Base-by-base conservation (phyloP, 306 rosid genomes). In the Sindora glabra region DNA sequence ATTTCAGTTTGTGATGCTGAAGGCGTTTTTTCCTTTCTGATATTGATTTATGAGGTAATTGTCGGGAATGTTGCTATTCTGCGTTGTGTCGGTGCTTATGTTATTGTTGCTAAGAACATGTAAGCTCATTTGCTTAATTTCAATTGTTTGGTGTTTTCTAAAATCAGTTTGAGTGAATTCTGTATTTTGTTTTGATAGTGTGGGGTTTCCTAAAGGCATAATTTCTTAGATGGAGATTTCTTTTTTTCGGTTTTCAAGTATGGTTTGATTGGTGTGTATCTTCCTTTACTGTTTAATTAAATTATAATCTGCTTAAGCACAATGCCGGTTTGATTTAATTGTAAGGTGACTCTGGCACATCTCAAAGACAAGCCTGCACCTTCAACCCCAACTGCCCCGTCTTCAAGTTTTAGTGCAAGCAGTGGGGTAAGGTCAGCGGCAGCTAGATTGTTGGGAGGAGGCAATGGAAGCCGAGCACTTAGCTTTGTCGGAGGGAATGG, bases 401-500 rank as follows among this genome's bases (percentile, higher is more conserved):
- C 89, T 51, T 86, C 97, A 5, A 84, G 83, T 77, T 78, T 90
- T 41, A 80, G 83, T 64, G 77, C 90, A 54, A 75, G 90, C 71
- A 73, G 87, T 48, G 97, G 99, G 33, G 94, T 94, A 26, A 79
- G 99, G 68, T 94, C 89, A 0, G 99, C 99, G 0, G 99, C 99
- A 4, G 99, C 90, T 0, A 77, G 95, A 79, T 73, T 94, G 60
- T 69, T 89, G 75, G 91, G 96, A 37, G 88, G 87, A 50, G 73
- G 89, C 56, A 94, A 89, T 69, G 99, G 99, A 65, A 87, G 86
- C 72, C 79, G 97, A 33, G 85, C 96, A 6, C 89, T 86, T 64
- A 78, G 95, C 74, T 89, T 94, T 69, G 90, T 80, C 32, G 99
- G 95, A 61, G 97, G 95, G 63, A 94, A 94, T 36, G 99, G 97